Evolutionary conservation across 306 rosid genomes (phyloP).

Genomic region (Astragalus membranaceus): DNA sequence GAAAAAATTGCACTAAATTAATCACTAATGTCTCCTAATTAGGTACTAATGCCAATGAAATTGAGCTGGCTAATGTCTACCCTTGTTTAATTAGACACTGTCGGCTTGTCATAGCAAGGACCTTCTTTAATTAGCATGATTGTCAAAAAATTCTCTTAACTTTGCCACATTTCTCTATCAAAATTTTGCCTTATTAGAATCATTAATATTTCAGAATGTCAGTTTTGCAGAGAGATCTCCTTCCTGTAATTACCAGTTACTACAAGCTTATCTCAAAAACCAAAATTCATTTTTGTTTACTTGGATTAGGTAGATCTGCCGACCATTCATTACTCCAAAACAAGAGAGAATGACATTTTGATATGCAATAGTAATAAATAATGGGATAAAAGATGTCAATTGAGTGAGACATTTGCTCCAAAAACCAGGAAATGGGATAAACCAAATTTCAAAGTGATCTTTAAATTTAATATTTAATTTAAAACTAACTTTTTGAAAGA

Average conservation of each 20-base stretch:
- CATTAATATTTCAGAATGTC: slow-evolving; percentile 37
- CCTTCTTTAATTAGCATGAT: slow-evolving; percentile 14
- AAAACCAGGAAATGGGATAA: not conserved
- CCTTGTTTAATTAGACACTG: slow-evolving; percentile 55
- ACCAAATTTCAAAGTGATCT: not conserved
- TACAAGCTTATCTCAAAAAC: not conserved
- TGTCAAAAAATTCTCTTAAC: slow-evolving; percentile 21
- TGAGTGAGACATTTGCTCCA: not conserved
- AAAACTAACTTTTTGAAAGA: not conserved
- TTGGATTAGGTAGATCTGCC: slow-evolving; percentile 19
- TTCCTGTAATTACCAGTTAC: slow-evolving; percentile 8
- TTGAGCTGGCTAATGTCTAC: slow-evolving; percentile 90
- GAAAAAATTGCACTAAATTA: slow-evolving; percentile 15
- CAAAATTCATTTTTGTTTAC: not conserved
- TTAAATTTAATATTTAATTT: not conserved
- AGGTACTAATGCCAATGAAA: slow-evolving; percentile 59
- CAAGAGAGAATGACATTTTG: not conserved
- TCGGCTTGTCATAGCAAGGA: slow-evolving; percentile 35
- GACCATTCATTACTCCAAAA: not conserved
- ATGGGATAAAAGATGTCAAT: not conserved
- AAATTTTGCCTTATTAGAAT: slow-evolving; percentile 5
- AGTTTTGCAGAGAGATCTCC: slow-evolving; percentile 14
- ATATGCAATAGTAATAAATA: no score
- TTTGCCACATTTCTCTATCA: not conserved
- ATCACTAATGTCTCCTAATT: slow-evolving; percentile 44